Percentiles rank a stretch among this genome's conserved stretches.
Evolutionary conservation across 2,329 filamentous ascomycete genomes (phyloP).

Genomic region (Myriangium duriaei): DNA sequence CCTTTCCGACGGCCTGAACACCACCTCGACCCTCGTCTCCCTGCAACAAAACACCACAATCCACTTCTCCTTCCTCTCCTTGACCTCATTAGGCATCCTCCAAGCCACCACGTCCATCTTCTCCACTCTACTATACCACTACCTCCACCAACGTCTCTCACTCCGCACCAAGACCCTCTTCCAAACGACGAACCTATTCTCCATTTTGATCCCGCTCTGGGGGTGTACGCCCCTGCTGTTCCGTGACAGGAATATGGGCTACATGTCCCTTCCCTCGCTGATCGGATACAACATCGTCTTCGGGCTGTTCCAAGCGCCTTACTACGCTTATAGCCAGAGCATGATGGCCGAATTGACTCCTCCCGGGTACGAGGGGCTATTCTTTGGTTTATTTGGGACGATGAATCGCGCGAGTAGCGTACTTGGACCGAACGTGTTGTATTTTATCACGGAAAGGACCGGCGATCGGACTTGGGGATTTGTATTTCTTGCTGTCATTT

Average conservation of each 20-base stretch:
- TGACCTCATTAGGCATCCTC: constrained; percentile 43
- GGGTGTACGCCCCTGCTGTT: constrained; percentile 3
- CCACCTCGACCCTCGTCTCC: constrained; percentile 54
- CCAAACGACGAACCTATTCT: constrained; percentile 9
- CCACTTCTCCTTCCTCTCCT: constrained; percentile 49
- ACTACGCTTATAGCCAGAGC: constrained; percentile 59
- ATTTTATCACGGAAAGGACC: constrained; percentile 8
- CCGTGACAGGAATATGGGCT: background rate
- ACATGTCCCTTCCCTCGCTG: background rate
- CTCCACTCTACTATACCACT: constrained; percentile 8
- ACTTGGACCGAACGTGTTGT: constrained; percentile 9
- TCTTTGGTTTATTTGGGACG: constrained; percentile 49
- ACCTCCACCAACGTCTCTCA: constrained; percentile 6
- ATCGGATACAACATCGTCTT: constrained; percentile 39
- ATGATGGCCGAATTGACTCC: constrained; percentile 61
- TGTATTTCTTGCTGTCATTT: constrained; percentile 7
- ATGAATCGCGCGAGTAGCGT: constrained; percentile 8
- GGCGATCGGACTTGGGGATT: constrained; percentile 7
- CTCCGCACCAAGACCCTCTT: constrained; percentile 7
- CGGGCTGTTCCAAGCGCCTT: constrained; percentile 54
- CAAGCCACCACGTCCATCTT: constrained; percentile 7
- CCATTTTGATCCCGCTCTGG: constrained; percentile 7
- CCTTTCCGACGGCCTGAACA: constrained; percentile 58
- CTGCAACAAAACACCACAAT: constrained; percentile 55
- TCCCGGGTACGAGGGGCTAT: constrained; percentile 55